Percentiles rank a stretch among this genome's conserved stretches.
These are phyloP conservation scores for Russula earlei DNA, from an alignment of 768 basidiomycete species.

Conservation along the genomic window DNA sequence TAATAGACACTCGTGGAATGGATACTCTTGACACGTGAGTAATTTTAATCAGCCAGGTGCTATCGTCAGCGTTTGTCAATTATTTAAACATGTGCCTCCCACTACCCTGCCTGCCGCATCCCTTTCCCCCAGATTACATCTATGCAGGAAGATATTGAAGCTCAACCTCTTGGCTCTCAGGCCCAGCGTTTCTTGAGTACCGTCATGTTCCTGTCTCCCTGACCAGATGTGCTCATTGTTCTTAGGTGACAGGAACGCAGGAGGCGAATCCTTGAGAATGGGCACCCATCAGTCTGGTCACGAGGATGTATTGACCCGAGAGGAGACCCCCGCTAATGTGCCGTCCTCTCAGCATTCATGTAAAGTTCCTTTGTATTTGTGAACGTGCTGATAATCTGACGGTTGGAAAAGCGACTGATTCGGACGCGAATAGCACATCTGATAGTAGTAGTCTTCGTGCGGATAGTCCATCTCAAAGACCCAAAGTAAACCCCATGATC, in stretches of 20 bases:
- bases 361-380: not conserved
- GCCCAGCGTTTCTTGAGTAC: not conserved
- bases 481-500: not conserved
- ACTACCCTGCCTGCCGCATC: not conserved
- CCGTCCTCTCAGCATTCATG: not conserved
- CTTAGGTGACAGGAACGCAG: too few species aligned
- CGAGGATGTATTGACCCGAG: not conserved
- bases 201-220: not conserved
- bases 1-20: not conserved
- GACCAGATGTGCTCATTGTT: not conserved
- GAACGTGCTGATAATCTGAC: not conserved
- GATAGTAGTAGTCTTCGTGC: not conserved
- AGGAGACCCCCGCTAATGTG: not conserved
- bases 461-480: not conserved
- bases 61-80: not conserved
- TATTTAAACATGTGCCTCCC: not conserved
- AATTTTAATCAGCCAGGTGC: not conserved
- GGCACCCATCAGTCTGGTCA: not conserved
- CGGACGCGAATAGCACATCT: too few species aligned
- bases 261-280: not conserved
- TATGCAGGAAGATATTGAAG: not conserved
- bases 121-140: not conserved
- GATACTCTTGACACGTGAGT: too few species aligned
- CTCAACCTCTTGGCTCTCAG: not conserved
- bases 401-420: not conserved